phyloP scores from a whole-genome alignment of 169 alveolate genomes.

The Amoebophrya sp. region DNA sequence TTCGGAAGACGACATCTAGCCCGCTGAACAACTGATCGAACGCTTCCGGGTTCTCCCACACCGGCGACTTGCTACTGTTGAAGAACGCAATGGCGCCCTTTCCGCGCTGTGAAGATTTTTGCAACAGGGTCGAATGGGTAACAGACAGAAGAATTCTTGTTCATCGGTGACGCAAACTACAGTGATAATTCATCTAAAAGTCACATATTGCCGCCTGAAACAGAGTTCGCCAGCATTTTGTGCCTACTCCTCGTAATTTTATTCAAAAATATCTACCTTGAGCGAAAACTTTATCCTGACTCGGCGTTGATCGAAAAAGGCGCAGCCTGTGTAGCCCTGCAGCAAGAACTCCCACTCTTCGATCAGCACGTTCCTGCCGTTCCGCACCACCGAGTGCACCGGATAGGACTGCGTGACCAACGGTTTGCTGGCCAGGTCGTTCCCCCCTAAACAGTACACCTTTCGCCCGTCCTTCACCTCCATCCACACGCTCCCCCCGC shows the following conservation, averaged over 20 bases:
- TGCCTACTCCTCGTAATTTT: too few relatives aligned
- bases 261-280: neutral
- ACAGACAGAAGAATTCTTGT: too few relatives aligned
- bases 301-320: neutral
- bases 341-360: neutral
- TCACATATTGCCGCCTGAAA: too few relatives aligned
- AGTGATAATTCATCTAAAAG: too few relatives aligned
- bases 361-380: neutral
- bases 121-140: neutral
- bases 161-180: too few relatives aligned
- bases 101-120: neutral
- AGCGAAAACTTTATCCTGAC: neutral
- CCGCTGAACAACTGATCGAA: neutral
- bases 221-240: too few relatives aligned
- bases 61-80: neutral
- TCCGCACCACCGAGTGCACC: neutral
- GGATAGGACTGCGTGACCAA: neutral
- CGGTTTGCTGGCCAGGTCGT: slow-evolving; percentile 21
- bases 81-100: neutral
- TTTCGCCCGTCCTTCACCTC: neutral
- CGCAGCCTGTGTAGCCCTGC: neutral
- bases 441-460: neutral
- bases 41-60: neutral
- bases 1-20: neutral
- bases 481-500: slow-evolving; percentile 20